Evolutionary conservation across 2,329 filamentous ascomycete genomes (phyloP), one percentile per base, ranked within the genome.

Genomic region (Microsporum audouinii): DNA sequence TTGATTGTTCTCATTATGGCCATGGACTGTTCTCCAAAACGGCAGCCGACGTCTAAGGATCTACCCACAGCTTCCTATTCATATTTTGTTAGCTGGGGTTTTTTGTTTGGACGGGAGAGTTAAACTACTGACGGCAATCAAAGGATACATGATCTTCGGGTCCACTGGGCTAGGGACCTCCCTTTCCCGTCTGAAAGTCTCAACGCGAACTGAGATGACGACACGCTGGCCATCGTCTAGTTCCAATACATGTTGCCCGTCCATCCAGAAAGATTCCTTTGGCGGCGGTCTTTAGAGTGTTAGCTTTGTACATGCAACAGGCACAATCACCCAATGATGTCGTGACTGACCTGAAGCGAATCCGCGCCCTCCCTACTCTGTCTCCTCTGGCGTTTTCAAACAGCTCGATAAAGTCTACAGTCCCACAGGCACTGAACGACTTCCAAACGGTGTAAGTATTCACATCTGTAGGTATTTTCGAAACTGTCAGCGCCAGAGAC

Each of bases 21-120:
- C 78, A 91, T 84, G 0, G 76, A 75, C 2, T 73, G 75, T 3
- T 81, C 78, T 0, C 78, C 72, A 1, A 79, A 66, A 73, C 84
- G 78, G 45, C 84, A 76, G 0, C 88, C 88, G 65, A 91, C 87
- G 17, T 84, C 79, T 1, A 91, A 67, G 0, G 73, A 75, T 1
- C 69, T 66, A 2, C 80, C 75, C 1, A 71, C 67, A 1, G 84
- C 64, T 14, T 68, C 75, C 71, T 81, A 72, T n/a, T 43, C 7
- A 34, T 29, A n/a, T 27, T 33, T 5, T 7, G 49, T 53, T 33
- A 53, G 49, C 6, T 53, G 14, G 27, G 31, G 27, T 5, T 14
- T 60, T 29, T 36, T n/a, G 17, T 12, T 7, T 14, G 12, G 47
- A 6, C 8, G 4, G 10, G 31, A 29, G 2, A 47, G 8, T 14